Percentiles rank a stretch among this genome's conserved stretches.
phyloP scores from a whole-genome alignment of 768 basidiomycete genomes.

The Xerocomus brunneocitrinus region DNA sequence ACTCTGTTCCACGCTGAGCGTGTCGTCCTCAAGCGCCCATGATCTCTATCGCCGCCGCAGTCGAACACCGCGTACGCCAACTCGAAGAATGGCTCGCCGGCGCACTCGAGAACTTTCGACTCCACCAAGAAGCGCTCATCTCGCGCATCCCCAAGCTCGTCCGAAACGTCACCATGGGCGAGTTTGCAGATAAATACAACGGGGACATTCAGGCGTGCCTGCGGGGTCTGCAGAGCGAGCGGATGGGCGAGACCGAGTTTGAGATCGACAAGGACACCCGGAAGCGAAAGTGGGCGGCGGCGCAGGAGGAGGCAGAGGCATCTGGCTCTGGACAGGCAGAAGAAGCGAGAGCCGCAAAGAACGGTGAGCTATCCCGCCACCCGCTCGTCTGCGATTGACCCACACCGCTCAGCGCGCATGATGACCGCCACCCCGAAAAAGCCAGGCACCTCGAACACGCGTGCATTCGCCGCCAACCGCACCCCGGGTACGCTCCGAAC shows the following conservation, averaged over 20 bases:
- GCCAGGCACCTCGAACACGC: slow-evolving; percentile 43
- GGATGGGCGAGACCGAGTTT: slow-evolving; percentile 46
- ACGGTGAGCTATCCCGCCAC: slow-evolving; percentile 40
- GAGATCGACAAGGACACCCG: slow-evolving; percentile 65
- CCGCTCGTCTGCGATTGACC: not conserved
- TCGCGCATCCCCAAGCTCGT: slow-evolving; percentile 73
- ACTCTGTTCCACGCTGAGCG: not conserved
- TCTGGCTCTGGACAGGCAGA: slow-evolving; percentile 32
- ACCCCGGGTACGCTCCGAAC: slow-evolving; percentile 38
- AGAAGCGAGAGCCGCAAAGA: slow-evolving; percentile 47
- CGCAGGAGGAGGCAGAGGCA: slow-evolving; percentile 48
- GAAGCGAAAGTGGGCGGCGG: slow-evolving; percentile 75
- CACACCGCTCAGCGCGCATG: slow-evolving; percentile 36
- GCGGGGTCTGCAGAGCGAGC: slow-evolving; percentile 63
- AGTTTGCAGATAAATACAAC: slow-evolving; percentile 74
- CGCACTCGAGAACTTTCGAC: slow-evolving; percentile 66
- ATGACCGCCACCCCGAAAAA: slow-evolving; percentile 50
- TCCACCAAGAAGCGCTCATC: slow-evolving; percentile 72
- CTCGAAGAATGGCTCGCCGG: slow-evolving; percentile 73
- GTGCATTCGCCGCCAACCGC: slow-evolving; percentile 38
- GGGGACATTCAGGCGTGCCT: slow-evolving; percentile 71
- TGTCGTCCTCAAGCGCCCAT: not conserved
- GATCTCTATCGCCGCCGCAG: slow-evolving; percentile 32
- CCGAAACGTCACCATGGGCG: slow-evolving; percentile 65
- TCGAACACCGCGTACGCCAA: slow-evolving; percentile 69